Conservation (phyloP, 2,329 filamentous ascomycete genomes). For the Penicillium sclerotiorum region DNA sequence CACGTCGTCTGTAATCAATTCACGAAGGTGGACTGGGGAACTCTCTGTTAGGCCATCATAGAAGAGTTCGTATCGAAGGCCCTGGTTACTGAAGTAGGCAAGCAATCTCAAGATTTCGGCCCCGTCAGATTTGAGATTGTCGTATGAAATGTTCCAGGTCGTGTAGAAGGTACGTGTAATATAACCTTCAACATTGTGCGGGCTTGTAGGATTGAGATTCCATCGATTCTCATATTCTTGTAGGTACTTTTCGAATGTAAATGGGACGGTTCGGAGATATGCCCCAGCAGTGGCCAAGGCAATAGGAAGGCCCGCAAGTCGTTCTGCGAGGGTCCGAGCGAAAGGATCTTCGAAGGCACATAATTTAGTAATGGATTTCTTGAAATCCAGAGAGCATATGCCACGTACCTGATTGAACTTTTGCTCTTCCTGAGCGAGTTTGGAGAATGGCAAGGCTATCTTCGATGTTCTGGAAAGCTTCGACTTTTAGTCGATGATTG, state of each 20-base stretch:
- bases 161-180: constrained; percentile 3
- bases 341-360: background rate
- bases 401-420: constrained; percentile 6
- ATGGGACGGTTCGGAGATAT: background rate
- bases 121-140: constrained; percentile 2
- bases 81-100: constrained; percentile 8
- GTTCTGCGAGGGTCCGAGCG: background rate
- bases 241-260: constrained; percentile 6
- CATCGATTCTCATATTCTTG: constrained; percentile 5
- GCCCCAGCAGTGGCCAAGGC: constrained; percentile 3
- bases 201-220: background rate
- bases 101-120: constrained; percentile 7
- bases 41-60: background rate
- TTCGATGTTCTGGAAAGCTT: constrained; percentile 1
- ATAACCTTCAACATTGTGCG: constrained; percentile 1
- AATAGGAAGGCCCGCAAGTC: constrained; percentile 7
- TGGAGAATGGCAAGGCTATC: constrained; percentile 6
- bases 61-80: constrained; percentile 6
- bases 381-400: background rate
- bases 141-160: constrained; percentile 10
- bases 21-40: constrained; percentile 6
- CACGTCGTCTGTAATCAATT: background rate
- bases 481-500: background rate
- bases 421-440: constrained; percentile 5
- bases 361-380: background rate